Percentiles rank a stretch among this genome's conserved stretches.
Evolutionary conservation across 1,284 basidiomycete genomes (phyloP).

Genomic region (Cutaneotrichosporon sp.): DNA sequence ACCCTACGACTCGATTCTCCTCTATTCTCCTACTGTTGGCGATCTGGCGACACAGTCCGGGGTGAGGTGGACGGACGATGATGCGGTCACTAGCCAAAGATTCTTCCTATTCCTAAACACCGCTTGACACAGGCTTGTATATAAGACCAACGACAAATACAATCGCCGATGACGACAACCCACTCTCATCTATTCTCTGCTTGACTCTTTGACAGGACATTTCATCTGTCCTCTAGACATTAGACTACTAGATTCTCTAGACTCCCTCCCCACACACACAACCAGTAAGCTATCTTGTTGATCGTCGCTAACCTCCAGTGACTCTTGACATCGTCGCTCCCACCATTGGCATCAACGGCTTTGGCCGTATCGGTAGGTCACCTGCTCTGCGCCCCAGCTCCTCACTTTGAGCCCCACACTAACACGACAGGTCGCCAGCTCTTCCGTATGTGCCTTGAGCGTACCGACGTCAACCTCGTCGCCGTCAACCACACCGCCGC

Average conservation of each 20-base stretch:
- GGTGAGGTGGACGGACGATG: not conserved
- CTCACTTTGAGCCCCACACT: not conserved
- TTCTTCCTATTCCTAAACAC: not conserved
- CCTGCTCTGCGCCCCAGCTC: not conserved
- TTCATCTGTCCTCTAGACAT: not conserved
- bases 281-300: slow-evolving; percentile 14
- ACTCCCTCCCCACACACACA: not conserved
- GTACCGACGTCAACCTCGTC: slow-evolving; percentile 43
- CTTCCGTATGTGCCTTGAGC: slow-evolving; percentile 36
- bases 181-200: not conserved
- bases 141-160: not conserved
- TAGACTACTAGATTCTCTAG: not conserved
- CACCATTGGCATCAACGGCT: slow-evolving; percentile 52
- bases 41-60: slow-evolving; percentile 1
- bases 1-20: not conserved
- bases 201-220: not conserved
- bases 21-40: slow-evolving; percentile 3
- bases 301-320: slow-evolving; percentile 7
- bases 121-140: not conserved
- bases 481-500: slow-evolving; percentile 55
- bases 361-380: slow-evolving; percentile 49
- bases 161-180: not conserved
- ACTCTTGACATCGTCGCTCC: slow-evolving; percentile 24
- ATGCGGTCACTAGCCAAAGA: not conserved
- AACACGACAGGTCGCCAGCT: slow-evolving; percentile 31